phyloP scores from a whole-genome alignment of 2,329 filamentous ascomycete species.

The Dactylellina leptospora region DNA sequence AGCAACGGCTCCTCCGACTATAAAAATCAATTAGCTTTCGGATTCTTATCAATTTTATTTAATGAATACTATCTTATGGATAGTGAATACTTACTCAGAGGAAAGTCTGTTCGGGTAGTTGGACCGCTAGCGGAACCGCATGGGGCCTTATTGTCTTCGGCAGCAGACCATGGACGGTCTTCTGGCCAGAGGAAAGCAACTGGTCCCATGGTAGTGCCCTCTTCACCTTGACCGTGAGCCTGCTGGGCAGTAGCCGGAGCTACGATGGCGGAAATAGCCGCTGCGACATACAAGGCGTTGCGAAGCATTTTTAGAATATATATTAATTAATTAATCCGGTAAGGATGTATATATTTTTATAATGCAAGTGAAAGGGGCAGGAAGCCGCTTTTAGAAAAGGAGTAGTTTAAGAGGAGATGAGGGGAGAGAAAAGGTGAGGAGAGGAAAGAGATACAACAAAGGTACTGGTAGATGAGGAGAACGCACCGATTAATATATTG shows the following conservation, averaged over 20 bases:
- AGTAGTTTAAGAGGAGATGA: constrained; percentile 30
- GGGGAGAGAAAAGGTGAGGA: constrained; percentile 10
- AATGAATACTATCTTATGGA: neutral
- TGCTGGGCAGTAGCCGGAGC: constrained; percentile 32
- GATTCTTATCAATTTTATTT: neutral
- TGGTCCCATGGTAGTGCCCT: constrained; percentile 61
- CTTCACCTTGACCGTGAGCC: constrained; percentile 44
- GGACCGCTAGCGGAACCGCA: constrained; percentile 66
- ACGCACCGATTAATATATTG: constrained; percentile 42
- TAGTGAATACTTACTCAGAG: constrained; percentile 62
- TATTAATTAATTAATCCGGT: constrained; percentile 26
- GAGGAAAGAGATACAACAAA: constrained; percentile 32
- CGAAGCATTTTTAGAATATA: constrained; percentile 48
- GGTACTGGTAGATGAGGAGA: constrained; percentile 33
- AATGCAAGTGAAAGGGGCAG: constrained; percentile 31
- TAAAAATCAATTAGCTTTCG: neutral
- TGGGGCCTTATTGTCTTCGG: constrained; percentile 67
- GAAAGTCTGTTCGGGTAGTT: constrained; percentile 67
- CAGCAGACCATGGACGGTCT: constrained; percentile 67
- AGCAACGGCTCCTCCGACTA: constrained; percentile 67
- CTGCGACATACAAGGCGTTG: constrained; percentile 37
- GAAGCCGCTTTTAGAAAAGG: constrained; percentile 20
- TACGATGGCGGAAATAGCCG: constrained; percentile 39
- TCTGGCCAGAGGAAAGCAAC: constrained; percentile 71
- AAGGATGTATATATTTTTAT: constrained; percentile 33